These are phyloP conservation scores for Neurospora sp. DNA, from an alignment of 495 filamentous ascomycete species.

Conservation along the genomic window DNA sequence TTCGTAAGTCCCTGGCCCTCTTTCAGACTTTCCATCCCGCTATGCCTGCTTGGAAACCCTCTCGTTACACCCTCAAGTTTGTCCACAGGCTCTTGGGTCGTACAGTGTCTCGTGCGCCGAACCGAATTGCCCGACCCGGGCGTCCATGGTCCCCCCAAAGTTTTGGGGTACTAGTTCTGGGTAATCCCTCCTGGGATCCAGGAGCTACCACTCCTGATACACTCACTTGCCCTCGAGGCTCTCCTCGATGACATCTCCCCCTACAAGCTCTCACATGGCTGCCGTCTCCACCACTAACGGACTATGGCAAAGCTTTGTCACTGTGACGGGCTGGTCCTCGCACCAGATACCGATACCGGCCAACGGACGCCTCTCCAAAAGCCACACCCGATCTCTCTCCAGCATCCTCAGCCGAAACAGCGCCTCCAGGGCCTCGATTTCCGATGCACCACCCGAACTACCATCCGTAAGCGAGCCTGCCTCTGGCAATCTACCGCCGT, in stretches of 20 bases:
- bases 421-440: slow-evolving; percentile 6
- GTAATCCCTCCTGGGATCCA: neutral
- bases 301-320: slow-evolving; percentile 34
- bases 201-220: neutral
- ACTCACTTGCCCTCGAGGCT: neutral
- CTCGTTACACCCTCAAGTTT: neutral
- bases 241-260: neutral
- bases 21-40: neutral
- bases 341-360: slow-evolving; percentile 23
- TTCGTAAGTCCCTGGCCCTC: slow-evolving; percentile 1
- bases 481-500: slow-evolving; percentile 1
- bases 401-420: slow-evolving; percentile 22
- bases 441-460: neutral
- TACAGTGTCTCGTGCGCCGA: neutral
- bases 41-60: neutral
- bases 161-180: neutral
- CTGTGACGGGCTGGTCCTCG: slow-evolving; percentile 42
- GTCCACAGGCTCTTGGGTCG: neutral
- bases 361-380: slow-evolving; percentile 27
- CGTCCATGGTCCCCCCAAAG: neutral
- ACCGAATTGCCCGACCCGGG: neutral
- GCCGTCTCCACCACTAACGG: slow-evolving; percentile 19
- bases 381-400: slow-evolving; percentile 41
- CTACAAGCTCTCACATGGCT: slow-evolving; percentile 13
- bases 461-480: neutral